phyloP scores from a whole-genome alignment of 306 rosid species.

The Vigna trinervia region DNA sequence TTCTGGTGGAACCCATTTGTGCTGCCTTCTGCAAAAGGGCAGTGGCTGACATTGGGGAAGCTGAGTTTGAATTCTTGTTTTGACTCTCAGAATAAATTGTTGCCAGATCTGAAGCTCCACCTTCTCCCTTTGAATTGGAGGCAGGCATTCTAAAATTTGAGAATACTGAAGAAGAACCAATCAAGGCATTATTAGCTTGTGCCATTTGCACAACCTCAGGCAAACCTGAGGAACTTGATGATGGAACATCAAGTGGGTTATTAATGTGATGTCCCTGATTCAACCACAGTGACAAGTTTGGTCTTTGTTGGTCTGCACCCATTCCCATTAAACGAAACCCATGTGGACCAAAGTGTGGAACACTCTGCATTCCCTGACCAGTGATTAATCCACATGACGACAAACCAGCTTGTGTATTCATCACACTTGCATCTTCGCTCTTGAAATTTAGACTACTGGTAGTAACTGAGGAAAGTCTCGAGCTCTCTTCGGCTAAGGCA shows the following conservation, averaged over 20 bases:
- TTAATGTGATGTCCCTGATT: constrained; percentile 54
- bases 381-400: constrained; percentile 38
- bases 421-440: constrained; percentile 50
- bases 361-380: constrained; percentile 17
- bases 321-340: constrained; percentile 35
- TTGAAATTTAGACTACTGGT: constrained; percentile 63
- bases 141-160: constrained; percentile 48
- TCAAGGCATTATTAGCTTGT: constrained; percentile 45
- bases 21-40: constrained; percentile 65
- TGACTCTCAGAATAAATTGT: constrained; percentile 32
- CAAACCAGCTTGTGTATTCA: constrained; percentile 45
- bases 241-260: constrained; percentile 45
- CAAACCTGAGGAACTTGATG: constrained; percentile 44
- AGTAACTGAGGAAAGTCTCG: constrained; percentile 59
- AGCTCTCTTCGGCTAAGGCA: constrained; percentile 89
- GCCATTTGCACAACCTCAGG: constrained; percentile 58
- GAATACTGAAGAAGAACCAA: constrained; percentile 54
- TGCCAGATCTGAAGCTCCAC: constrained; percentile 34
- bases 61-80: constrained; percentile 36
- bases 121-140: constrained; percentile 56
- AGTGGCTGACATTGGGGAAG: constrained; percentile 71
- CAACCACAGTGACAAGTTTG: constrained; percentile 69
- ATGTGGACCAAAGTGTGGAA: constrained; percentile 51
- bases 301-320: constrained; percentile 48
- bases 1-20: constrained; percentile 58